A percentile compares a stretch with the other conserved stretches of the same genome.
These are phyloP conservation scores for Teratosphaeriaceae sp. DNA, from an alignment of 2,329 filamentous ascomycete genomes.

Conservation along the genomic window DNA sequence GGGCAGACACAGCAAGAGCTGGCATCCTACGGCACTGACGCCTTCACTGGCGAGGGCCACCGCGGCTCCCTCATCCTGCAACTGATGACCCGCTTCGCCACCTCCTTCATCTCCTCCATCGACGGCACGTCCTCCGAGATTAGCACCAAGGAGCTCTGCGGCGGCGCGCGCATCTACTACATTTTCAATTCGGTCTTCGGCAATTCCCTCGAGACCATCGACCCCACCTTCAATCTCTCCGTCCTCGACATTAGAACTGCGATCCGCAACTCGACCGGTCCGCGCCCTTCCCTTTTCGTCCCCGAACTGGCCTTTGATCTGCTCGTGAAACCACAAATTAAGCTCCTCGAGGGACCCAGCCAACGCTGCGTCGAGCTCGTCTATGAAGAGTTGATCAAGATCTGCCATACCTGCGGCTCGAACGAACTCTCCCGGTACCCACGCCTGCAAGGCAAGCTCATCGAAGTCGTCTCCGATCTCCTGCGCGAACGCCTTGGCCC, in stretches of 20 bases:
- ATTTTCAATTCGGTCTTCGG: slow-evolving; percentile 99
- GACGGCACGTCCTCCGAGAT: slow-evolving; percentile 98
- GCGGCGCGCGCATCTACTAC: slow-evolving; percentile 93
- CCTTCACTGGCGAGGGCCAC: slow-evolving; percentile 96
- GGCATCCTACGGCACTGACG: slow-evolving; percentile 94
- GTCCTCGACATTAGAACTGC: slow-evolving; percentile 93
- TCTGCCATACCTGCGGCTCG: slow-evolving; percentile 96
- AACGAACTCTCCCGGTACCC: slow-evolving; percentile 90
- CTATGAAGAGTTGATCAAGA: slow-evolving; percentile 98
- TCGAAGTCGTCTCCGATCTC: slow-evolving; percentile 95
- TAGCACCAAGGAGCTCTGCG: slow-evolving; percentile 94
- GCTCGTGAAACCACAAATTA: slow-evolving; percentile 97
- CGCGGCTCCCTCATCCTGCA: slow-evolving; percentile 90
- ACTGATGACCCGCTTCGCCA: slow-evolving; percentile 96
- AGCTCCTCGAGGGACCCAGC: slow-evolving; percentile 87
- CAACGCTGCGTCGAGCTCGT: slow-evolving; percentile 97
- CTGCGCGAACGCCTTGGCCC: slow-evolving; percentile 87
- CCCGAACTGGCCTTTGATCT: slow-evolving; percentile 97
- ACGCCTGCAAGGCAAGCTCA: slow-evolving; percentile 88
- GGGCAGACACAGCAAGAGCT: slow-evolving; percentile 99
- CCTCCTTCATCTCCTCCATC: slow-evolving; percentile 96
- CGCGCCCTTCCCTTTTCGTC: slow-evolving; percentile 90
- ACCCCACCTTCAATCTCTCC: slow-evolving; percentile 91
- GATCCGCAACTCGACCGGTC: slow-evolving; percentile 95
- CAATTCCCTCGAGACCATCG: slow-evolving; percentile 90